phyloP scores from a whole-genome alignment of 805 yeast genomes.

The Saturnispora kantuleensis region DNA sequence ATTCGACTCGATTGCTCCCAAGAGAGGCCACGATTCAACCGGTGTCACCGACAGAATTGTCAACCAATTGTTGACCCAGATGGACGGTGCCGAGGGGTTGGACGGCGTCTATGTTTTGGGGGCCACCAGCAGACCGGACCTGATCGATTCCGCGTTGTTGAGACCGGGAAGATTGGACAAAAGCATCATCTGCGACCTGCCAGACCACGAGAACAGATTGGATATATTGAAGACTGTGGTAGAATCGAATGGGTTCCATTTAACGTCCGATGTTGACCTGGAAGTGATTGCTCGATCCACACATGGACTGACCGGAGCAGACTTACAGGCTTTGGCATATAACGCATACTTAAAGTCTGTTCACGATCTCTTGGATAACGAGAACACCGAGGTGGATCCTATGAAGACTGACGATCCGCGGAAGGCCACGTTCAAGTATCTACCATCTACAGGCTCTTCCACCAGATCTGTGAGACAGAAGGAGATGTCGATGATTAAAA shows the following conservation, averaged over 20 bases:
- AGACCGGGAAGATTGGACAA: conserved; percentile 97
- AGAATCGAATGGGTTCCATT: conserved; percentile 45
- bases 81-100: conserved; percentile 98
- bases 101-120: conserved; percentile 96
- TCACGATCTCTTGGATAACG: conserved; percentile 48
- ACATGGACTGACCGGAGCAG: conserved; percentile 88
- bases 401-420: background rate
- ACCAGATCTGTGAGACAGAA: conserved; percentile 14
- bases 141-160: conserved; percentile 86
- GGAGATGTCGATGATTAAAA: conserved; percentile 16
- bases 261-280: conserved; percentile 44
- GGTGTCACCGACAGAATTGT: conserved; percentile 98
- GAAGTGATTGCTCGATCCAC: conserved; percentile 46
- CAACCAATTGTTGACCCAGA: conserved; percentile 91
- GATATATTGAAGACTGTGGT: conserved; percentile 61
- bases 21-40: conserved; percentile 95
- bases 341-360: conserved; percentile 86
- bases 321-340: conserved; percentile 82
- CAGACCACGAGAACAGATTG: conserved; percentile 55
- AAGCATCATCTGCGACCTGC: conserved; percentile 84
- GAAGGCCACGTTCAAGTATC: conserved; percentile 18
- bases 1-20: conserved; percentile 94
- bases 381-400: conserved; percentile 26
- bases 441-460: background rate
- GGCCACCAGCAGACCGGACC: conserved; percentile 92